Evolutionary conservation across 2,329 filamentous ascomycete species (phyloP), one percentile per base, ranked within the genome.

Genomic region (Stagonosporopsis rhizophila): DNA sequence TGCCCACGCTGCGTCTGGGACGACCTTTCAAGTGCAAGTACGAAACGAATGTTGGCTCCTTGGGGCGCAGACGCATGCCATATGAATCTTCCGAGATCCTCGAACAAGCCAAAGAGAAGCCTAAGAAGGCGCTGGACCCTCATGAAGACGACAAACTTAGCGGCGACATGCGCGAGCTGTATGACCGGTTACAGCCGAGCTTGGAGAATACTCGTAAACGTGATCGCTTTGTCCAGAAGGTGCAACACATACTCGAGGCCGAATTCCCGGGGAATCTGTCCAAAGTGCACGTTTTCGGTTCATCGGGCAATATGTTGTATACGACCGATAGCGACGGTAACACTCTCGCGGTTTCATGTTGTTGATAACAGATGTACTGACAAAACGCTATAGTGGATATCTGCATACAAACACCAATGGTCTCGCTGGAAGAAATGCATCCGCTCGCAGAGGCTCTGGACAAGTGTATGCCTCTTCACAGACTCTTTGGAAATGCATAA

Each of bases 321-420:
- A 96, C 94, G 30, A 93, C 92, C 76, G 92, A 97, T 72, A 99
- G 95, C 48, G 95, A 99, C 80, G 91, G 92, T 96, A 81, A 68
- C 87, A 30, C 25, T 39, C 5, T 20, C 15, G 14, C 2, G 32
- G 25, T 23, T 35, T 12, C 14, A 6, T 9, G 7, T 34, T 20
- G 11, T 5, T 14, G 17, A n/a, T 3, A 22, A 17, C n/a, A 25
- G 15, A 7, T 22, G 12, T 14, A 57, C 72, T 77, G 51, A 78
- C 60, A 28, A 4, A 17, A 58, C 3, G n/a, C 30, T 41, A n/a
- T n/a, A 96, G 94, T 99, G 74, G 95, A 99, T 75, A 94, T 99
- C 52, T 99, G 95, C 80, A 96, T 99, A 72, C 96, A 92, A 42
- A 98, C 95, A 19, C 83, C 90, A 42, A 92, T 90, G 85, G 95